Conservation (phyloP, 23 red algal species). For the Chondrus crispus region DNA sequence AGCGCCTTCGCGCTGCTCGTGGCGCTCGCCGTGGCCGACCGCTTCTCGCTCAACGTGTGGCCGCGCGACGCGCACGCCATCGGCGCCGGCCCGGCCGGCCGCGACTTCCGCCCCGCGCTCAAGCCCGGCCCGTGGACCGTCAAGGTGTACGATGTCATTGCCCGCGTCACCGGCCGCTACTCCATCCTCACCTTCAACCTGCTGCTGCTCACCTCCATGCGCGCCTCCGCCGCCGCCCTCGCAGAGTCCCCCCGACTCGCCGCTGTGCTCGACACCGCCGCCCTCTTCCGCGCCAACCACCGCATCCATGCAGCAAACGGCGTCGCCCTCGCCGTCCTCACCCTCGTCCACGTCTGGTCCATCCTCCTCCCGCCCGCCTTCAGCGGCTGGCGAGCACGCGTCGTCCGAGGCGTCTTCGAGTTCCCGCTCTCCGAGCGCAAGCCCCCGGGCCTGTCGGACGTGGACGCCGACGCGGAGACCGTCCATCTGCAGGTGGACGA, state of each 20-base stretch:
- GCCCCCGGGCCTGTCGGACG: no score
- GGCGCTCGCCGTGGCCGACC: conserved; percentile 1
- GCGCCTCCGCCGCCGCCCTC: not conserved
- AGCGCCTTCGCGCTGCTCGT: not conserved
- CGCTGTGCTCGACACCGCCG: not conserved
- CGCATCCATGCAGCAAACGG: conserved; percentile 19
- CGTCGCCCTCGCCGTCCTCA: conserved; percentile 4
- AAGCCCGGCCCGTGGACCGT: conserved; percentile 22
- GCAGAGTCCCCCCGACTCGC: not conserved
- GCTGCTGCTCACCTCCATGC: not conserved
- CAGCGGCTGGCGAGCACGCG: not conserved
- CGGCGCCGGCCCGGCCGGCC: not conserved
- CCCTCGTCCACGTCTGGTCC: conserved; percentile 32
- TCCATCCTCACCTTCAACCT: conserved; percentile 26
- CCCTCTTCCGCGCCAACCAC: not conserved
- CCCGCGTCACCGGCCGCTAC: not conserved
- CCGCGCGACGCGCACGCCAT: conserved; percentile 7
- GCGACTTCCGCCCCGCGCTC: not conserved
- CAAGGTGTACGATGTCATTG: conserved; percentile 11
- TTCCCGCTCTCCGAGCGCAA: no score
- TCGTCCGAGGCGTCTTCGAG: conserved; percentile 17
- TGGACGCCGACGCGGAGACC: no score
- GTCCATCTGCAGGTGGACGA: no score
- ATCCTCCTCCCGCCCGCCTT: not conserved
- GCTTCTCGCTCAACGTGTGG: conserved; percentile 22